Percentiles rank a stretch among this genome's conserved stretches.
phyloP scores from a whole-genome alignment of 129 eudicot species.

The Dittrichia graveolens region DNA sequence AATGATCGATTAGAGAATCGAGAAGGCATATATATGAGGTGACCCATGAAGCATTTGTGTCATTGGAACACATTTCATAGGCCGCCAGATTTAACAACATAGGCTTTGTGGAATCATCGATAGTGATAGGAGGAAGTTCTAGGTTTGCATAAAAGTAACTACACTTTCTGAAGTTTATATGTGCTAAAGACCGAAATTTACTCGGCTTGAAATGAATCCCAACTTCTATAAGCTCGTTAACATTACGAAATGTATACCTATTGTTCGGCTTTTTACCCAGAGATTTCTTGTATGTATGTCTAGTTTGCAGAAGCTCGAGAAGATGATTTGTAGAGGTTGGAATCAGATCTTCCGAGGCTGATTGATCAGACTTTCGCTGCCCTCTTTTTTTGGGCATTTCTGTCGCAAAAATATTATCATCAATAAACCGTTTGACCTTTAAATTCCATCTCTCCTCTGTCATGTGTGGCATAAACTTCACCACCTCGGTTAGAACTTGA shows the following conservation, averaged over 20 bases:
- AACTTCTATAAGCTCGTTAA: slow-evolving; percentile 34
- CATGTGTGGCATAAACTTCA: slow-evolving; percentile 11
- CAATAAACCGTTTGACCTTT: slow-evolving; percentile 28
- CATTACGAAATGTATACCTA: slow-evolving; percentile 40
- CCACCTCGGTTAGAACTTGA: slow-evolving; percentile 26
- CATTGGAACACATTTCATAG: slow-evolving; percentile 42
- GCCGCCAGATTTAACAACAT: slow-evolving; percentile 44
- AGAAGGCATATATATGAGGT: slow-evolving; percentile 43
- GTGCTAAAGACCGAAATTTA: slow-evolving; percentile 12
- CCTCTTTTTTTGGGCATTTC: not conserved
- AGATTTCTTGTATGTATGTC: slow-evolving; percentile 19
- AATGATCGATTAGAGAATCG: slow-evolving; percentile 39
- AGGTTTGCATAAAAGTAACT: slow-evolving; percentile 21
- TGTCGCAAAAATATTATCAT: slow-evolving; percentile 19
- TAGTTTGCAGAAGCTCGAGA: slow-evolving; percentile 36
- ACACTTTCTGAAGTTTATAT: slow-evolving; percentile 14
- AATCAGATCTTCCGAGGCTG: not conserved
- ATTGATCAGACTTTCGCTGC: not conserved
- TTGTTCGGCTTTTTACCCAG: not conserved
- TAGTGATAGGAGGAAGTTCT: slow-evolving; percentile 31
- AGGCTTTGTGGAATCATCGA: slow-evolving; percentile 37
- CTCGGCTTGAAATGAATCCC: slow-evolving; percentile 40
- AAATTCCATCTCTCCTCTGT: not conserved
- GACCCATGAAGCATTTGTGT: slow-evolving; percentile 29
- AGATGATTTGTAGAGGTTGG: slow-evolving; percentile 21